Evolutionary conservation across 2,329 filamentous ascomycete species (phyloP).

Genomic region (Fusarium lateritium): DNA sequence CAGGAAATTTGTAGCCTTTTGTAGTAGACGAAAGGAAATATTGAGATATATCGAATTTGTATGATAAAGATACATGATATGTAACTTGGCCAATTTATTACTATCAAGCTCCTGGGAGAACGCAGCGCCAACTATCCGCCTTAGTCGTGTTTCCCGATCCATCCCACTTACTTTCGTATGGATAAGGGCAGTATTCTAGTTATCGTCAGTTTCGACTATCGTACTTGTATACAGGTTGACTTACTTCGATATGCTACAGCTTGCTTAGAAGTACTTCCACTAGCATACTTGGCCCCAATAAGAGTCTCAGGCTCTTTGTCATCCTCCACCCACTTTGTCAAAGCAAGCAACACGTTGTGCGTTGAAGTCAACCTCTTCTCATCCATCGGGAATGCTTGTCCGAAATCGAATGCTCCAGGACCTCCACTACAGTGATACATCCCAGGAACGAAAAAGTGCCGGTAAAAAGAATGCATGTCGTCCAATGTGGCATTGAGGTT

Average conservation of each 20-base stretch:
- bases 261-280: not conserved
- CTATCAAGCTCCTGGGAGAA: not conserved
- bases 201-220: not conserved
- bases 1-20: too few species aligned
- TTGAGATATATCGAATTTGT: too few species aligned
- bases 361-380: not conserved
- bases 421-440: constrained; percentile 21
- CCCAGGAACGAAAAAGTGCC: constrained; percentile 13
- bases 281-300: constrained; percentile 4
- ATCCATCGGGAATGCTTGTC: constrained; percentile 15
- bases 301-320: not conserved
- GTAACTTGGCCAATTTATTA: not conserved
- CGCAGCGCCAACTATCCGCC: constrained; percentile 5
- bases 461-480: constrained; percentile 12
- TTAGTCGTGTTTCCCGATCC: constrained; percentile 5
- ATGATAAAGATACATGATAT: rapidly evolving
- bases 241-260: constrained; percentile 3
- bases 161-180: constrained; percentile 16
- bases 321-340: constrained; percentile 17
- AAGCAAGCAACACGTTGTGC: constrained; percentile 7
- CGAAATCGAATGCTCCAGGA: constrained; percentile 8
- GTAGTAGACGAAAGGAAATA: too few species aligned
- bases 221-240: rapidly evolving
- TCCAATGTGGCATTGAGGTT: constrained; percentile 5
- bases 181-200: constrained; percentile 19